Evolutionary conservation across 306 rosid species (phyloP), one percentile per base, ranked within the genome.

Genomic region (Rosa lucieae): DNA sequence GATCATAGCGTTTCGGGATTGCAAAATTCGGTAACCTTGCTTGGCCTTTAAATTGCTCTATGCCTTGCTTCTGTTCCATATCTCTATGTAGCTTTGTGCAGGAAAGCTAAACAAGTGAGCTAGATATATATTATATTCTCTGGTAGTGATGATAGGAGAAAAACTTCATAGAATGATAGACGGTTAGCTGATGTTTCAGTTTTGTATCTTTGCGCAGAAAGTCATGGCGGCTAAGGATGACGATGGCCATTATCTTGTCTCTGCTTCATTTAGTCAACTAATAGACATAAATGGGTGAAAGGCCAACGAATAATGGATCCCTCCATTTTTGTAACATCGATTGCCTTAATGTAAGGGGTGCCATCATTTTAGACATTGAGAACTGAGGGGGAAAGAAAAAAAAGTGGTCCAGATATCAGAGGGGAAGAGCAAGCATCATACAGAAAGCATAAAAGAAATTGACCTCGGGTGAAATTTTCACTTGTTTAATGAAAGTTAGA

Each of bases 11-110:
- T 52, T 51, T 84, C 39, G 94, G 94, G 76, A 82, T 67, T 23
- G 91, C 90, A 37, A 86, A 86, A 18, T 78, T 81, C 32, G 92
- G 92, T 59, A 92, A 75, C 85, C 88, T 77, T 12, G 90, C 20
- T 82, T 77, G 89, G 67, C 90, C 88, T 84, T 88, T 88, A 89
- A 86, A 86, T 70, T 88, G 87, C 78, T 84, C 89, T 40, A 80
- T 52, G 74, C 18, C 21, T 72, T 63, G 82, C 4, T 74, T 77
- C 55, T 79, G 76, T 81, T 88, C 91, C 92, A 89, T 87, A 9
- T 67, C 73, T 65, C 49, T 32, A 2, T 1, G 21, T 18, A 20
- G 65, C 26, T 48, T 29, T 14, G 75, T 47, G 29, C 0, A 67
- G 15, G 20, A 8, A 42, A 40, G 72, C 48, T 8, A 13, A 51